Percentiles rank a stretch among this genome's conserved stretches.
phyloP scores from a whole-genome alignment of 768 basidiomycete genomes.

The Lactarius pseudohatsudake region DNA sequence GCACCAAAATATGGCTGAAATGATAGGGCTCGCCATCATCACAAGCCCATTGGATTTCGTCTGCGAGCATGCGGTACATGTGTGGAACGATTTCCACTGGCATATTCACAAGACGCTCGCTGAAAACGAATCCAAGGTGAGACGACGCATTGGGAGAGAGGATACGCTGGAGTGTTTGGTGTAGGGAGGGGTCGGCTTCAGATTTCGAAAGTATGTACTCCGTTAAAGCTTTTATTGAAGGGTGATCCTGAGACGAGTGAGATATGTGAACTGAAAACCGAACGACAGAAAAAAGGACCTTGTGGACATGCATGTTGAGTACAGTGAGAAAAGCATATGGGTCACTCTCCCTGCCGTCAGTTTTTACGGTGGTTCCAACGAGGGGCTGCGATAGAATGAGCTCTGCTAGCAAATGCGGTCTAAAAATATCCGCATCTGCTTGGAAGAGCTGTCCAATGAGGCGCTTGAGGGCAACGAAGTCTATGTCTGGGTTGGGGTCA shows the following conservation, averaged over 20 bases:
- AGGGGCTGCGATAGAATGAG: constrained; percentile 71
- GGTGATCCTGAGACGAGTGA: constrained; percentile 54
- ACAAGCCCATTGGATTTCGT: constrained; percentile 76
- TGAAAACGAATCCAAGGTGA: constrained; percentile 81
- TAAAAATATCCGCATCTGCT: constrained; percentile 68
- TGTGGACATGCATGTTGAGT: constrained; percentile 71
- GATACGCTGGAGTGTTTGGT: constrained; percentile 52
- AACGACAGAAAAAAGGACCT: constrained; percentile 39
- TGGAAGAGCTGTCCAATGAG: constrained; percentile 69
- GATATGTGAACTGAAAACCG: constrained; percentile 4
- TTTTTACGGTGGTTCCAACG: constrained; percentile 90
- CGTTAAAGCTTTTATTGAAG: constrained; percentile 66
- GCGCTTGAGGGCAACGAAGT: constrained; percentile 85
- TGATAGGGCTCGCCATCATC: constrained; percentile 65
- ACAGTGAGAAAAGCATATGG: constrained; percentile 88
- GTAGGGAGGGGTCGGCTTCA: constrained; percentile 47
- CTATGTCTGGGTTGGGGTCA: constrained; percentile 75
- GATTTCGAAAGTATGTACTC: constrained; percentile 70
- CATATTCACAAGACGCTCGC: constrained; percentile 92
- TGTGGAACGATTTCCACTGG: constrained; percentile 91
- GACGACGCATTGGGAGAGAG: constrained; percentile 44
- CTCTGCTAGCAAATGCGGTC: constrained; percentile 74
- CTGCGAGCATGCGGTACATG: constrained; percentile 85
- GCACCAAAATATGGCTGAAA: constrained; percentile 73
- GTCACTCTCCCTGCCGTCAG: constrained; percentile 86